Base-by-base conservation (phyloP, 257 asterid genomes). In the Ilex aquifolium region DNA sequence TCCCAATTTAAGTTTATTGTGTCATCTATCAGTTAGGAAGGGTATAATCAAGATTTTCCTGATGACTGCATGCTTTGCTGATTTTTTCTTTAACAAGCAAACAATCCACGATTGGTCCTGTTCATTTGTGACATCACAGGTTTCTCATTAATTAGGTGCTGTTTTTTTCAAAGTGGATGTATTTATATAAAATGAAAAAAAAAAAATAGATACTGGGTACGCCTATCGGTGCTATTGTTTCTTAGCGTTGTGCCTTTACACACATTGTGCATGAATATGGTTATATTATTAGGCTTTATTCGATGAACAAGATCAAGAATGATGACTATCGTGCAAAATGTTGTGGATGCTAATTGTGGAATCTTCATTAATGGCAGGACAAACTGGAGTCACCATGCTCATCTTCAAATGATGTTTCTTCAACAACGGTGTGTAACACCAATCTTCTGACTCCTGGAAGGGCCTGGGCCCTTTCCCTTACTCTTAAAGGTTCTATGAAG, bases 381-480 rank as follows among this genome's bases (percentile, higher is more conserved):
- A 82, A 85, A 70, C 51, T 64, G 66, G 90, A 75, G 73, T 77
- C 80, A 54, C 63, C 85, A 2, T 69, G 80, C 70, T 77, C 85
- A 68, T 77, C 85, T 67, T 76, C 65, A 61, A 68, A 67, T 40
- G 81, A 66, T 70, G 72, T 40, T 77, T 76, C 80, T 53, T 64
- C 79, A 32, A 49, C 75, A 31, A 72, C 77, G 64, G 61, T 32
- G 59, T 69, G 68, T 9, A 75, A 69, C 32, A 62, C 76, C 59
- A 54, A 68, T 71, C 90, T 93, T 78, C 72, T 93, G 76, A 89
- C 81, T 55, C 53, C 75, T 56, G 96, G 97, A 73, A 79, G 82
- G 76, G 99, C 96, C 42, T 90, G 99, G 99, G 88, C 94, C 36
- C 65, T 93, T 74, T 90, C 99, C 42, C 95, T 93, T 59, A 74